A percentile compares a stretch with the other conserved stretches of the same genome.
phyloP scores from a whole-genome alignment of 768 basidiomycete species.

The Mycena rebaudengoi region DNA sequence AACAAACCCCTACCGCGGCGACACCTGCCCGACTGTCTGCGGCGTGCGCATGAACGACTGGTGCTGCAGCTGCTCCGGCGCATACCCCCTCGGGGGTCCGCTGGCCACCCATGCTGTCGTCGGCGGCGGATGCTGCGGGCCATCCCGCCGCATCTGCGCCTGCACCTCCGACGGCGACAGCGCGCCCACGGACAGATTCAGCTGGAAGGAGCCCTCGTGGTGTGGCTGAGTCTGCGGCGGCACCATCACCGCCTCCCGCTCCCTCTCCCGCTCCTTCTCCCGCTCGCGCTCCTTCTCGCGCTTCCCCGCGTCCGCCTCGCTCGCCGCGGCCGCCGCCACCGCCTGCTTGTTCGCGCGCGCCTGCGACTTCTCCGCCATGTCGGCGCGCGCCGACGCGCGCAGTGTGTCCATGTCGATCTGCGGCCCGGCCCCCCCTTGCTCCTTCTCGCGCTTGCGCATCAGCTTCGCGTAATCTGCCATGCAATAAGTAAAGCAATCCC shows the following conservation, averaged over 20 bases:
- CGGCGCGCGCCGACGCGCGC: slow-evolving; percentile 73
- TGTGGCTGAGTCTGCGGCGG: slow-evolving; percentile 36
- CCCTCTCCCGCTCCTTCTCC: slow-evolving; percentile 41
- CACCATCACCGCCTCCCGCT: slow-evolving; percentile 37
- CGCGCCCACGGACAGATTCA: slow-evolving; percentile 46
- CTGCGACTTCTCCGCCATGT: slow-evolving; percentile 44
- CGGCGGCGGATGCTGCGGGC: slow-evolving; percentile 21
- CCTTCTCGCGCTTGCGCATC: slow-evolving; percentile 81
- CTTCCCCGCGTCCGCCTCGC: neutral
- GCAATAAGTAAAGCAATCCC: neutral
- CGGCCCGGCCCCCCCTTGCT: slow-evolving; percentile 54
- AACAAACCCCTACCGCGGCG: too few species aligned
- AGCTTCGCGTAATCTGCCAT: slow-evolving; percentile 81
- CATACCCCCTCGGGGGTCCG: slow-evolving; percentile 33
- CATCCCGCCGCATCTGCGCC: slow-evolving; percentile 27
- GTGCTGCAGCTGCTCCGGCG: slow-evolving; percentile 45
- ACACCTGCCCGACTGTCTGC: slow-evolving; percentile 32
- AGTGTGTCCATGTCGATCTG: slow-evolving; percentile 80
- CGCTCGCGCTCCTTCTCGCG: slow-evolving; percentile 34
- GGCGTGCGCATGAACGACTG: slow-evolving; percentile 59
- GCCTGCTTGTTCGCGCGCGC: slow-evolving; percentile 42
- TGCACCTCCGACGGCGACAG: slow-evolving; percentile 30
- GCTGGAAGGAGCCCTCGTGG: slow-evolving; percentile 71
- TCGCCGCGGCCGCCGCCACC: slow-evolving; percentile 32
- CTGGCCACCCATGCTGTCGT: slow-evolving; percentile 31